Evolutionary conservation across 2,329 filamentous ascomycete genomes (phyloP).

Genomic region (Zasmidium cellare): DNA sequence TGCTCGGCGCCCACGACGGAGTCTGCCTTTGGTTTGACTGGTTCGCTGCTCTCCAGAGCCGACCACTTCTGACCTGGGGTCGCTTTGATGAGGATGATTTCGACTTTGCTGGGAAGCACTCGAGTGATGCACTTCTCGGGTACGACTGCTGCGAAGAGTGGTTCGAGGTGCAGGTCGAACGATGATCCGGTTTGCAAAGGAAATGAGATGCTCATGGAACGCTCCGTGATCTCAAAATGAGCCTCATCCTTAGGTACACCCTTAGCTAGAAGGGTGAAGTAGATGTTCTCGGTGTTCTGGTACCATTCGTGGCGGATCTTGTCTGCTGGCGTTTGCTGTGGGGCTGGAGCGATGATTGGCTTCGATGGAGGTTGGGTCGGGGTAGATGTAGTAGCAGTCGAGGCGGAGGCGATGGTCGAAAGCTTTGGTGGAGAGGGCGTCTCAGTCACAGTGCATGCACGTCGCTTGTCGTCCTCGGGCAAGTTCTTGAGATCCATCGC

Average conservation of each 20-base stretch:
- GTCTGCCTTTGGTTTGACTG: conserved; percentile 18
- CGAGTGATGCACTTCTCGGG: conserved; percentile 59
- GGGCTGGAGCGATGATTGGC: conserved; percentile 9
- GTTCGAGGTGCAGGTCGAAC: conserved; percentile 64
- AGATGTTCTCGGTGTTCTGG: conserved; percentile 61
- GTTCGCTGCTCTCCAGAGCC: conserved; percentile 52
- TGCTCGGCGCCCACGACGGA: neutral
- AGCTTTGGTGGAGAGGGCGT: conserved; percentile 44
- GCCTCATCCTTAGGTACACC: conserved; percentile 60
- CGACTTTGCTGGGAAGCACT: conserved; percentile 76
- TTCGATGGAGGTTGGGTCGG: conserved; percentile 1
- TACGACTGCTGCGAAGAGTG: conserved; percentile 68
- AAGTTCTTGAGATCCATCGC: conserved; percentile 52
- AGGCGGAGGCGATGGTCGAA: conserved; percentile 18
- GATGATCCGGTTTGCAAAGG: conserved; percentile 54
- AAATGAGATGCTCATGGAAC: conserved; percentile 59
- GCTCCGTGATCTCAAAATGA: conserved; percentile 50
- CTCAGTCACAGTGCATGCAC: conserved; percentile 50
- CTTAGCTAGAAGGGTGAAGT: conserved; percentile 66
- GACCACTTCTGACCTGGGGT: conserved; percentile 68
- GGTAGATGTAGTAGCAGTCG: neutral
- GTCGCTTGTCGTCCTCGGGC: conserved; percentile 50
- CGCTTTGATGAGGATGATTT: conserved; percentile 71
- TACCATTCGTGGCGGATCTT: conserved; percentile 72
- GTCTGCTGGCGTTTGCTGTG: conserved; percentile 48